Evolutionary conservation across 1,284 basidiomycete genomes (phyloP).

Genomic region (Trichosporon sp.): DNA sequence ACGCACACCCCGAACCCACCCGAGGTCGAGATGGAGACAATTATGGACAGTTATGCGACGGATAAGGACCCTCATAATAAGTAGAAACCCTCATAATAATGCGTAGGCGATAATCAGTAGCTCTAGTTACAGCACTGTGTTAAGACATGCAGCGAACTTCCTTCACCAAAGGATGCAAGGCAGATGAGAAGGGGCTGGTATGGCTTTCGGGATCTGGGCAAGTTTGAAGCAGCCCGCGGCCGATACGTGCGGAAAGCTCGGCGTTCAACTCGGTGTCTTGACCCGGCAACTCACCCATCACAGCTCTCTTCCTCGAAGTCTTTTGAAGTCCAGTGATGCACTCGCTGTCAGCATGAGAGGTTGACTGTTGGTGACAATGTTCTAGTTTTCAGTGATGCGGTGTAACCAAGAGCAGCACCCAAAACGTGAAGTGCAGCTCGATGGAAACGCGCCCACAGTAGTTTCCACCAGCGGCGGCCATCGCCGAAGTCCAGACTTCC

Average conservation of each 20-base stretch:
- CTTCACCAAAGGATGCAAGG: background rate
- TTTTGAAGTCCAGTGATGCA: background rate
- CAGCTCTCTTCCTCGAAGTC: background rate
- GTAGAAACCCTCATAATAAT: background rate
- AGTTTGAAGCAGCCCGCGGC: background rate
- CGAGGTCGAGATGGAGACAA: background rate
- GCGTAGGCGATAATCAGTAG: background rate
- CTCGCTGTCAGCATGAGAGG: background rate
- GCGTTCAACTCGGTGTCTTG: background rate
- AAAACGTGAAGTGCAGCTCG: too few relatives aligned
- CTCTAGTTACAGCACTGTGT: background rate
- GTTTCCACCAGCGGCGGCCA: background rate
- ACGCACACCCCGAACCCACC: background rate
- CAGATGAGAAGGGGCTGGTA: too few relatives aligned
- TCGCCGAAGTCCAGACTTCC: background rate
- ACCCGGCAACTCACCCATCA: background rate
- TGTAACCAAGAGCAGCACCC: background rate
- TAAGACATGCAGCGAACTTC: background rate
- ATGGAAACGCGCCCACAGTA: background rate
- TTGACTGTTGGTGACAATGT: too few relatives aligned
- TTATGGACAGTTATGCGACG: background rate
- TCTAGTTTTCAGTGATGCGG: background rate
- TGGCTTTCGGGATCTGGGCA: background rate
- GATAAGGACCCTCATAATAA: background rate
- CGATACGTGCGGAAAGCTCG: background rate